Conservation (phyloP, 768 basidiomycete genomes). For the Fomitopsis serialis region DNA sequence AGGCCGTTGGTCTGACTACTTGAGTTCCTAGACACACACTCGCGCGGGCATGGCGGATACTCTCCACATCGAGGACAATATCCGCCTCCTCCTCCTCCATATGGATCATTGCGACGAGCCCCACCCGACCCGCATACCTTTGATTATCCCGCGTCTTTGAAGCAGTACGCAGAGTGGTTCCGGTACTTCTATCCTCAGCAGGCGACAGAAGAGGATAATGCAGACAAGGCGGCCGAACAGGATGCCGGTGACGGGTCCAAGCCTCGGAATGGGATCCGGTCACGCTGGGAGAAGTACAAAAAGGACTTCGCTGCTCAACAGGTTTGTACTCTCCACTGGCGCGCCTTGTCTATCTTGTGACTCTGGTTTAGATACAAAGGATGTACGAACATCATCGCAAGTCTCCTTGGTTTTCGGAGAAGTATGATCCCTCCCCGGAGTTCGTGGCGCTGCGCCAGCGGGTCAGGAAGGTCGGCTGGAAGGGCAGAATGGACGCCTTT, state of each 20-base stretch:
- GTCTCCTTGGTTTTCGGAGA: constrained; percentile 96
- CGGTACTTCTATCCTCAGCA: constrained; percentile 69
- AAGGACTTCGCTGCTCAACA: constrained; percentile 84
- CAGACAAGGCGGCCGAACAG: constrained; percentile 80
- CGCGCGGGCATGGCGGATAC: constrained; percentile 57
- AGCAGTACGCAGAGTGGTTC: constrained; percentile 89
- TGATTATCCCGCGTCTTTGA: constrained; percentile 75
- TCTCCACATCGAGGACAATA: constrained; percentile 54
- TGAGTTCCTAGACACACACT: constrained; percentile 49
- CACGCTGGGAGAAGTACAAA: constrained; percentile 91
- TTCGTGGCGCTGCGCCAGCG: constrained; percentile 67
- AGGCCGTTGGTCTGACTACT: not conserved
- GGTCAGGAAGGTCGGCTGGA: constrained; percentile 83
- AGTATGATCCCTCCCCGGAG: constrained; percentile 80
- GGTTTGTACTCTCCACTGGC: constrained; percentile 28
- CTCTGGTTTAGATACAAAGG: constrained; percentile 69
- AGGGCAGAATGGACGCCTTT: constrained; percentile 65
- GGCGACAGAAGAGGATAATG: constrained; percentile 76
- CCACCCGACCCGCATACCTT: constrained; percentile 79
- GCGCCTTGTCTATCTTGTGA: constrained; percentile 4
- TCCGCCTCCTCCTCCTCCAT: constrained; percentile 38
- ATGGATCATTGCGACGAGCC: constrained; percentile 38
- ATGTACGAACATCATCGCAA: constrained; percentile 95
- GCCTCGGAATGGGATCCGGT: constrained; percentile 78
- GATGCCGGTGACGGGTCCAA: constrained; percentile 79